Evolutionary conservation across 2,329 filamentous ascomycete species (phyloP).

Genomic region (Sordariomycetes sp.): DNA sequence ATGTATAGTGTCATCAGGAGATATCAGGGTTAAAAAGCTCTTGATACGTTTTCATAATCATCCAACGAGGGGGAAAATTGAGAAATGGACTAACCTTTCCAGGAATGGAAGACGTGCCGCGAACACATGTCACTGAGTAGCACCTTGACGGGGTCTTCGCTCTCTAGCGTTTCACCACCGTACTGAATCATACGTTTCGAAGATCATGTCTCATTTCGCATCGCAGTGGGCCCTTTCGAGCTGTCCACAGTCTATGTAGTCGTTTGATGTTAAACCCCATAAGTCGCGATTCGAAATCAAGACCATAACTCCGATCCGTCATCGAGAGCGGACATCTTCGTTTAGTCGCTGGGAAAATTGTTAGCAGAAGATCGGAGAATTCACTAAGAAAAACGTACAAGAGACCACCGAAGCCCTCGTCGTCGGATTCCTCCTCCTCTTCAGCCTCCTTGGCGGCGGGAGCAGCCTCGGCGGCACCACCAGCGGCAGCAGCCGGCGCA

Average conservation of each 20-base stretch:
- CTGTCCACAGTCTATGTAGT: conserved; percentile 40
- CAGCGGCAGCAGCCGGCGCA: conserved; percentile 59
- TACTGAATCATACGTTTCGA: conserved; percentile 1
- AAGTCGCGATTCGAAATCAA: conserved; percentile 35
- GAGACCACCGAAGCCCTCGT: conserved; percentile 71
- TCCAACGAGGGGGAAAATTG: conserved; percentile 24
- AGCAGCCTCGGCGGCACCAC: conserved; percentile 38
- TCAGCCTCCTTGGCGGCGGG: conserved; percentile 57
- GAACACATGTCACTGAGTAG: conserved; percentile 6
- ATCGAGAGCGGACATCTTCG: conserved; percentile 24
- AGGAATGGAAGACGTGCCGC: not conserved
- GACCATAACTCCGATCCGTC: conserved; percentile 29
- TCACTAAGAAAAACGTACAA: conserved; percentile 42
- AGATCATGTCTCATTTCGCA: conserved; percentile 19
- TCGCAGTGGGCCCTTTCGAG: conserved; percentile 27
- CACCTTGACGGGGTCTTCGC: no score
- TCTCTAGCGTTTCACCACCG: no score
- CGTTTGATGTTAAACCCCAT: conserved; percentile 26
- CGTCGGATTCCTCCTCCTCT: conserved; percentile 49
- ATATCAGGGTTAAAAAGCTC: conserved; percentile 65
- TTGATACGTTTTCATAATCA: conserved; percentile 49
- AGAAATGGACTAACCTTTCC: conserved; percentile 34
- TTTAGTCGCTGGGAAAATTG: conserved; percentile 40
- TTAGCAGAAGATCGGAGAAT: conserved; percentile 27
- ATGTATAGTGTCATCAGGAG: conserved; percentile 47